A percentile compares a stretch with the other conserved stretches of the same genome.
Conservation (phyloP, 352 stramenopile genomes). For the Pythium periplocum region DNA sequence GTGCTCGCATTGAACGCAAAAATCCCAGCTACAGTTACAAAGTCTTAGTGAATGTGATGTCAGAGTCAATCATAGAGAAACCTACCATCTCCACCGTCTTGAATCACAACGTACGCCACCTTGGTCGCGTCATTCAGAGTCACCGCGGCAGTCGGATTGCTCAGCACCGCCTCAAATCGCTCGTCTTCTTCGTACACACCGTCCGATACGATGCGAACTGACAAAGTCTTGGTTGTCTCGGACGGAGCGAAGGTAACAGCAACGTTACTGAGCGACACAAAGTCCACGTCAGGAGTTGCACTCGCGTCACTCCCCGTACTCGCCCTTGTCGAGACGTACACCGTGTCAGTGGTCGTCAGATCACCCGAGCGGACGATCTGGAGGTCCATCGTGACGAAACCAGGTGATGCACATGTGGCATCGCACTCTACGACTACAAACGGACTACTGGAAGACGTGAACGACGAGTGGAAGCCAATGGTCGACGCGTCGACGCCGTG, state of each 20-base stretch:
- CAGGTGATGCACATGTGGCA: slow-evolving; percentile 27
- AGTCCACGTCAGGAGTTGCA: slow-evolving; percentile 29
- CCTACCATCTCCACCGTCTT: slow-evolving; percentile 33
- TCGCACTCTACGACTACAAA: slow-evolving; percentile 31
- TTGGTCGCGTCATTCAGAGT: slow-evolving; percentile 6
- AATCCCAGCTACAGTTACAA: slow-evolving; percentile 30
- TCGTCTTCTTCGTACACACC: slow-evolving; percentile 45
- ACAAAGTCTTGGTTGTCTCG: slow-evolving; percentile 23
- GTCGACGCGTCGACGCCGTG: slow-evolving; percentile 7
- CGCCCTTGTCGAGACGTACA: slow-evolving; percentile 30
- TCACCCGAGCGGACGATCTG: slow-evolving; percentile 26
- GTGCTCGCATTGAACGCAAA: slow-evolving; percentile 50
- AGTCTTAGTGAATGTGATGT: not conserved
- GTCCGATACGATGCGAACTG: slow-evolving; percentile 34
- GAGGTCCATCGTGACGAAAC: slow-evolving; percentile 26
- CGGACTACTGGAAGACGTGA: slow-evolving; percentile 18
- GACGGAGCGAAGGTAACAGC: slow-evolving; percentile 24
- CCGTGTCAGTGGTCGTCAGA: slow-evolving; percentile 20
- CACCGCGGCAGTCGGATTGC: slow-evolving; percentile 18
- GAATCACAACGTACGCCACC: slow-evolving; percentile 33
- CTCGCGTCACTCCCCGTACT: not conserved
- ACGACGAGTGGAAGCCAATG: slow-evolving; percentile 30
- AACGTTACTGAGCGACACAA: slow-evolving; percentile 19
- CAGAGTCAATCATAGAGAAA: not conserved
- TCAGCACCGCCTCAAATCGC: slow-evolving; percentile 32